A percentile compares a stretch with the other conserved stretches of the same genome.
Conservation (phyloP, 2,329 filamentous ascomycete species). For the Pseudopyrenochaeta lycopersici region DNA sequence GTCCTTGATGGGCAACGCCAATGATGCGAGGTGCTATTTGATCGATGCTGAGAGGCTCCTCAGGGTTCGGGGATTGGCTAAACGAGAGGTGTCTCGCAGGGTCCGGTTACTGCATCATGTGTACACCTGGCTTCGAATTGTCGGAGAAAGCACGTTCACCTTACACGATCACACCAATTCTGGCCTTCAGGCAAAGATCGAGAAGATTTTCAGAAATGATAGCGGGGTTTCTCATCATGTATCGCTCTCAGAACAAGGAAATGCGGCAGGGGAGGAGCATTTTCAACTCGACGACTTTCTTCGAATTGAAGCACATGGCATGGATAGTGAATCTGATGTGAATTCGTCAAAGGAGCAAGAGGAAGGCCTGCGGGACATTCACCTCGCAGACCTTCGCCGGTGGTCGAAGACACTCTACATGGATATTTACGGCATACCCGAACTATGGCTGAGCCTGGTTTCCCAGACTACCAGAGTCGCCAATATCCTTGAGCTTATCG, state of each 20-base stretch:
- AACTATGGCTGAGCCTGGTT: conserved; percentile 55
- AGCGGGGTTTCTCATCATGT: not conserved
- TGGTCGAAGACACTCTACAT: conserved; percentile 45
- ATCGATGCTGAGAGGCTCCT: conserved; percentile 57
- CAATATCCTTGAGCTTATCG: conserved; percentile 38
- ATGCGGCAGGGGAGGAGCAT: conserved; percentile 26
- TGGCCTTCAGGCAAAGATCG: conserved; percentile 12
- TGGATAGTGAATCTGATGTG: conserved; percentile 51
- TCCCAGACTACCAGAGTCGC: conserved; percentile 56
- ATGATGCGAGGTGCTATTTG: conserved; percentile 49
- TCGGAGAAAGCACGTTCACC: conserved; percentile 46
- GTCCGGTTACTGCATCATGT: conserved; percentile 54
- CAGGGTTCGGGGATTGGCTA: conserved; percentile 49
- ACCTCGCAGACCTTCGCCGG: conserved; percentile 35
- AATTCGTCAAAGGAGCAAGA: conserved; percentile 48
- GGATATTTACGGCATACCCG: conserved; percentile 55
- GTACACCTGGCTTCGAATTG: conserved; percentile 25
- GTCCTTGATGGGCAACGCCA: conserved; percentile 23
- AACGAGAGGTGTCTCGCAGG: conserved; percentile 52
- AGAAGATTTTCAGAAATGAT: conserved; percentile 7
- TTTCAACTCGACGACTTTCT: conserved; percentile 52
- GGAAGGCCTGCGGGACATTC: conserved; percentile 50
- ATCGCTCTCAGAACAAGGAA: not conserved
- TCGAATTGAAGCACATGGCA: conserved; percentile 43
- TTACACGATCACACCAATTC: conserved; percentile 17